phyloP scores from a whole-genome alignment of 2,329 filamentous ascomycete species.

The Xylaria digitata region DNA sequence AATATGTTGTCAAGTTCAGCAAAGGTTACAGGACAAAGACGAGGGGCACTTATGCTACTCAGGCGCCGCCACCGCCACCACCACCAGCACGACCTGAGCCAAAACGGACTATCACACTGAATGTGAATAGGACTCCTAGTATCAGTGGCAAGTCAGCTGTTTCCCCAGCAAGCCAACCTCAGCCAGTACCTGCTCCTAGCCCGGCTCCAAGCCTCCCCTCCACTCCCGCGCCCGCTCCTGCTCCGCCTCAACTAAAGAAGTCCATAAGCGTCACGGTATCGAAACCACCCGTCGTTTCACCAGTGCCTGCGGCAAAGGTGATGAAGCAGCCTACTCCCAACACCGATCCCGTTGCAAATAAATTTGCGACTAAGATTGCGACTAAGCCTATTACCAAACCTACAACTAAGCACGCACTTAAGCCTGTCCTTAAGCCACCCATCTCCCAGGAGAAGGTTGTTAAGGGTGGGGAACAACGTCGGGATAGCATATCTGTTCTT shows the following conservation, averaged over 20 bases:
- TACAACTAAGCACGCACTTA: constrained; percentile 7
- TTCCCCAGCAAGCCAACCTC: constrained; percentile 28
- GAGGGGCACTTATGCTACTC: constrained; percentile 43
- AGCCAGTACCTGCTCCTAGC: constrained; percentile 25
- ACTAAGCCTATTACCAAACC: constrained; percentile 12
- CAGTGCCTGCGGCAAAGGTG: constrained; percentile 18
- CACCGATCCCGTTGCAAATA: constrained; percentile 12
- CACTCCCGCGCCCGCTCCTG: constrained; percentile 21
- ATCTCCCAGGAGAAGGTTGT: constrained; percentile 37
- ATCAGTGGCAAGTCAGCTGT: constrained; percentile 35
- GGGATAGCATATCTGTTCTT: constrained; percentile 48
- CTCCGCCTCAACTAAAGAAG: constrained; percentile 30
- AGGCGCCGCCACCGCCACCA: constrained; percentile 37
- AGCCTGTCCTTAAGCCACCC: constrained; percentile 15
- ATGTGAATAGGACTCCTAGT: constrained; percentile 47
- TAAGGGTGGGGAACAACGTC: constrained; percentile 38
- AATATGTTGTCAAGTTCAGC: constrained; percentile 44
- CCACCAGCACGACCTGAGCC: constrained; percentile 44
- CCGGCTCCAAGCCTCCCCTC: constrained; percentile 19
- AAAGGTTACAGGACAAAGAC: constrained; percentile 46
- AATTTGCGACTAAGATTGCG: constrained; percentile 15
- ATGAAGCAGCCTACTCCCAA: constrained; percentile 31
- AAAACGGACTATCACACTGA: constrained; percentile 51
- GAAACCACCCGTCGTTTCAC: constrained; percentile 34
- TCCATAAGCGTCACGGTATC: constrained; percentile 36